Percentiles rank a stretch among this genome's conserved stretches.
Conservation (phyloP, 768 basidiomycete species). For the Saitozyma sp. region DNA sequence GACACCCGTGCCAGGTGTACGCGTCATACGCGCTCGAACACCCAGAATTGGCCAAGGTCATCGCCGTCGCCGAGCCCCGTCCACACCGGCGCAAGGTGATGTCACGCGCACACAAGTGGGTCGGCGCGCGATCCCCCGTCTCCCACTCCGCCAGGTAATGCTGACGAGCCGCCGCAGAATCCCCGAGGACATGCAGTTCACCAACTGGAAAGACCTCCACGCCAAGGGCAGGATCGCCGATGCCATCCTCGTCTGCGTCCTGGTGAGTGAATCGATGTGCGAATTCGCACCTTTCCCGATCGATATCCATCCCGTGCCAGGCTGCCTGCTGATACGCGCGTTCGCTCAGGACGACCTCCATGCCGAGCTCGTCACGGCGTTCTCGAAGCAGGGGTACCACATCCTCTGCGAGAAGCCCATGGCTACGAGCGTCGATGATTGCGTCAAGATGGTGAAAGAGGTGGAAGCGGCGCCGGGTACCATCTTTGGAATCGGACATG, state of each 20-base stretch:
- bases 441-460: conserved; percentile 71
- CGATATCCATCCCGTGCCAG: too few species aligned
- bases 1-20: conserved; percentile 58
- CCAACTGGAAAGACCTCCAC: conserved; percentile 69
- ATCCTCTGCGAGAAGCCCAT: conserved; percentile 92
- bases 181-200: conserved; percentile 69
- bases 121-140: too few species aligned
- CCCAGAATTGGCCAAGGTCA: conserved; percentile 70
- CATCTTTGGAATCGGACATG: conserved; percentile 86
- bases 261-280: conserved; percentile 8
- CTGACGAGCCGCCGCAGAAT: conserved; percentile 51
- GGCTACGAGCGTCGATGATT: conserved; percentile 72
- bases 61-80: conserved; percentile 82
- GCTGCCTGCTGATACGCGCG: too few species aligned
- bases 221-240: conserved; percentile 76
- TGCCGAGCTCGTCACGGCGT: conserved; percentile 68
- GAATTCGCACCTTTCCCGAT: background rate
- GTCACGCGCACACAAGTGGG: conserved; percentile 57
- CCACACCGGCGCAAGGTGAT: conserved; percentile 65
- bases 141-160: background rate
- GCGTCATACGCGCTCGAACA: conserved; percentile 62
- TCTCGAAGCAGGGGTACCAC: conserved; percentile 78
- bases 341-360: conserved; percentile 70
- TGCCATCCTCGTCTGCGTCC: conserved; percentile 74
- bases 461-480: conserved; percentile 64